phyloP scores from a whole-genome alignment of 306 rosid genomes.

The Prunus davidiana region DNA sequence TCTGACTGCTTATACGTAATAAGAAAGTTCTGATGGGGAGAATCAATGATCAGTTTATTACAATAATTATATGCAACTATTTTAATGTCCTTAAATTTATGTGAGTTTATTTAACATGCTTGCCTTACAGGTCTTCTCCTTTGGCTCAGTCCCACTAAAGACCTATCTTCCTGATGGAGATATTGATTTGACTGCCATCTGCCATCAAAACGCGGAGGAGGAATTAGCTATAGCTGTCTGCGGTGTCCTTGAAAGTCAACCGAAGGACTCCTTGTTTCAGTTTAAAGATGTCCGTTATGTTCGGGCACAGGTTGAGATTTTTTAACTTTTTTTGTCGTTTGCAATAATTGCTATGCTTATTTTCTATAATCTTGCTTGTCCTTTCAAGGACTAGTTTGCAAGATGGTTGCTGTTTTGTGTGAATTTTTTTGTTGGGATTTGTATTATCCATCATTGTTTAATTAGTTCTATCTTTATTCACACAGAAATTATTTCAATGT shows the following conservation, averaged over 20 bases:
- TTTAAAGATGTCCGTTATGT: constrained; percentile 46
- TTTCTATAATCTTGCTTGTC: not conserved
- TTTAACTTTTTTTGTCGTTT: constrained; percentile 9
- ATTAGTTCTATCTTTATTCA: not conserved
- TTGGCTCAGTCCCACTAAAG: constrained; percentile 72
- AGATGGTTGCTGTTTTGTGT: not conserved
- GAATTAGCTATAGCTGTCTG: constrained; percentile 42
- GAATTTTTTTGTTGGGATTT: not conserved
- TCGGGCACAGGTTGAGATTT: constrained; percentile 50
- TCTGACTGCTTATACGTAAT: not conserved
- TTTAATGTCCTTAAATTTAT: constrained; percentile 5
- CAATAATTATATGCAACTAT: constrained; percentile 15
- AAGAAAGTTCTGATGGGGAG: not conserved
- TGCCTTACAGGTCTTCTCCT: constrained; percentile 53
- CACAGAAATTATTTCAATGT: not conserved
- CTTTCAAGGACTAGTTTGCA: not conserved
- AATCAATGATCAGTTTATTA: constrained; percentile 2
- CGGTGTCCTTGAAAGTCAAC: constrained; percentile 29
- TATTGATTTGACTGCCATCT: constrained; percentile 59
- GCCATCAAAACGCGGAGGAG: constrained; percentile 40
- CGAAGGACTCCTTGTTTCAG: constrained; percentile 24
- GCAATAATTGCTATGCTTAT: not conserved
- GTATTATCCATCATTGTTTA: not conserved
- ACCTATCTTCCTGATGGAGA: constrained; percentile 86
- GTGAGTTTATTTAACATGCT: constrained; percentile 4